Conservation (phyloP, 192 early-diverging fungal species). For the Podochytrium sp. region DNA sequence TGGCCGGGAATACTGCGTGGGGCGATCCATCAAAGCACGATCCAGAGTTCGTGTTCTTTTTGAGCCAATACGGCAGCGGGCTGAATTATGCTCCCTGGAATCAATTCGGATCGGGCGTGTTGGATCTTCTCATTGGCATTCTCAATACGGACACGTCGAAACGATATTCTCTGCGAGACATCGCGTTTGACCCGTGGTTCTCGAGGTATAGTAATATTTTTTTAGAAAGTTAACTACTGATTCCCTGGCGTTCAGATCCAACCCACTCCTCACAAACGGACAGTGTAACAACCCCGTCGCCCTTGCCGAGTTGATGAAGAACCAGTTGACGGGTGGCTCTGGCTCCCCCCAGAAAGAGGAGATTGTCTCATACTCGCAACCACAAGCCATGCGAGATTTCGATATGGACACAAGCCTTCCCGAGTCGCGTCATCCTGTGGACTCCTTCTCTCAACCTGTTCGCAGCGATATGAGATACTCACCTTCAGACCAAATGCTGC, state of each 20-base stretch:
- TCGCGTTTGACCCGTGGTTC: slow-evolving; percentile 58
- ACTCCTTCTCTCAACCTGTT: slow-evolving; percentile 56
- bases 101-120: slow-evolving; percentile 42
- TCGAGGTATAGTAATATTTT: too few species aligned
- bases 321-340: slow-evolving; percentile 10
- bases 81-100: slow-evolving; percentile 58
- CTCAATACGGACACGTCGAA: slow-evolving; percentile 50
- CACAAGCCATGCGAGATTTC: slow-evolving; percentile 42
- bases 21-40: slow-evolving; percentile 64
- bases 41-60: slow-evolving; percentile 59
- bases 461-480: slow-evolving; percentile 9
- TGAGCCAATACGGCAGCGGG: slow-evolving; percentile 32
- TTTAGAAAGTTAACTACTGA: too few species aligned
- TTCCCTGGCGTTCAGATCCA: slow-evolving; percentile 41
- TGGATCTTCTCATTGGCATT: slow-evolving; percentile 48
- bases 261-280: slow-evolving; percentile 53
- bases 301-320: slow-evolving; percentile 58
- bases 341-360: slow-evolving; percentile 1
- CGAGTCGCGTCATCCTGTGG: slow-evolving; percentile 17
- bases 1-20: slow-evolving; percentile 77
- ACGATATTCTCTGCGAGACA: slow-evolving; percentile 49
- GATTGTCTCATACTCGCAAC: slow-evolving; percentile 59
- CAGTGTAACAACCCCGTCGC: slow-evolving; percentile 59
- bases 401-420: slow-evolving; percentile 14
- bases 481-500: slow-evolving; percentile 3